Conservation (phyloP, 305 asterid genomes). For the Ilex paraguariensis region DNA sequence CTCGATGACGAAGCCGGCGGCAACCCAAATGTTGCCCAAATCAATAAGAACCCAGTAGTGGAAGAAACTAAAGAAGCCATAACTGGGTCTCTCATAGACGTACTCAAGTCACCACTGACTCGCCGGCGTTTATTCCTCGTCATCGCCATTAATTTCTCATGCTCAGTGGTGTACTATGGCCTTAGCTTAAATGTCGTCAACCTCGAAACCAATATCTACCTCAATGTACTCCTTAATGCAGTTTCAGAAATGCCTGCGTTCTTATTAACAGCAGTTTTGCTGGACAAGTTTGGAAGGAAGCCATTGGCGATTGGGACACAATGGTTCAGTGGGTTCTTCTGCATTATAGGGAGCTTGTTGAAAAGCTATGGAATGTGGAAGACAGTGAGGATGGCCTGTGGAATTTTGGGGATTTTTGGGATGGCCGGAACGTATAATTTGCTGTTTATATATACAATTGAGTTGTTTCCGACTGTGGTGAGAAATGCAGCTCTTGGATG, state of each 20-base stretch:
- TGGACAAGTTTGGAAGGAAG: slow-evolving; percentile 59
- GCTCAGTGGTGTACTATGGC: slow-evolving; percentile 79
- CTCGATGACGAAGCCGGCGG: slow-evolving; percentile 40
- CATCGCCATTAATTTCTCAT: slow-evolving; percentile 60
- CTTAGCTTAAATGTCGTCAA: slow-evolving; percentile 70
- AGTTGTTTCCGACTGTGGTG: slow-evolving; percentile 74
- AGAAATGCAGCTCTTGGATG: slow-evolving; percentile 58
- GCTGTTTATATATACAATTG: slow-evolving; percentile 64
- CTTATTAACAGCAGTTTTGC: slow-evolving; percentile 49
- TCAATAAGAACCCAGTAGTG: not conserved
- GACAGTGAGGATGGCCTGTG: slow-evolving; percentile 45
- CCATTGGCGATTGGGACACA: slow-evolving; percentile 71
- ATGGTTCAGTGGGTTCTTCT: slow-evolving; percentile 66
- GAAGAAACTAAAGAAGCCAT: slow-evolving; percentile 26
- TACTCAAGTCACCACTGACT: slow-evolving; percentile 40
- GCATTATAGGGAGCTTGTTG: slow-evolving; percentile 45
- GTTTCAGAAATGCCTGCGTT: slow-evolving; percentile 85
- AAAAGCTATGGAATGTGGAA: slow-evolving; percentile 34
- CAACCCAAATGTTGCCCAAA: not conserved
- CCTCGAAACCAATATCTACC: slow-evolving; percentile 73
- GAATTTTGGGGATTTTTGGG: slow-evolving; percentile 71
- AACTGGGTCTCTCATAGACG: slow-evolving; percentile 61
- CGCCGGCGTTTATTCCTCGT: slow-evolving; percentile 62
- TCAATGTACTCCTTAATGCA: slow-evolving; percentile 63
- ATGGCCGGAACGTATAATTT: slow-evolving; percentile 86